Evolutionary conservation across 2,329 filamentous ascomycete genomes (phyloP).

Genomic region (Sporothrix phasma): DNA sequence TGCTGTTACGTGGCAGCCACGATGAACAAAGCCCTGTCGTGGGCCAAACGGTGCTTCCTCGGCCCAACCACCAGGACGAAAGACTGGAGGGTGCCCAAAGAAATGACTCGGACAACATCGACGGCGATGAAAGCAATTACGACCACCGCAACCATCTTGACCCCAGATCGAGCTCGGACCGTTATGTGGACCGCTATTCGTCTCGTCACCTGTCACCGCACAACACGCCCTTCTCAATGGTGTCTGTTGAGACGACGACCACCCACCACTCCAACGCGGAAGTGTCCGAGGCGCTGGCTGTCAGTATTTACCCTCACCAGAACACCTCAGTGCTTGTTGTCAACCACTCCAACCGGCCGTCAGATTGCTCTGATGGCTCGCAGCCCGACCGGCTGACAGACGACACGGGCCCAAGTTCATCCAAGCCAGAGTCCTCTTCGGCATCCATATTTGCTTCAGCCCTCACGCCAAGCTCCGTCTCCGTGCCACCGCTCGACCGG

Average conservation of each 20-base stretch:
- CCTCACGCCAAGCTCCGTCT: background rate
- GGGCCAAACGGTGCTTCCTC: constrained; percentile 19
- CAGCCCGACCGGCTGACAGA: constrained; percentile 16
- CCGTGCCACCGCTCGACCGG: background rate
- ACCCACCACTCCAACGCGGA: constrained; percentile 39
- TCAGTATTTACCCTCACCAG: constrained; percentile 54
- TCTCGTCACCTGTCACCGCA: constrained; percentile 44
- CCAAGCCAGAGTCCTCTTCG: background rate
- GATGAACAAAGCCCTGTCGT: constrained; percentile 26
- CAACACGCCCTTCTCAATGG: constrained; percentile 52
- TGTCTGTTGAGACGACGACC: constrained; percentile 52
- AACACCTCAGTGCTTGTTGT: constrained; percentile 55
- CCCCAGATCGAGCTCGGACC: constrained; percentile 35
- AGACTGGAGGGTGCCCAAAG: background rate
- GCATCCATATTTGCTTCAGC: constrained; percentile 21
- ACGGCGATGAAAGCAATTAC: constrained; percentile 23
- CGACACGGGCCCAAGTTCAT: constrained; percentile 2
- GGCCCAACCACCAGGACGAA: background rate
- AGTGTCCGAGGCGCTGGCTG: constrained; percentile 51
- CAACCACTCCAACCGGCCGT: constrained; percentile 43
- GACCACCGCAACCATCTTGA: constrained; percentile 16
- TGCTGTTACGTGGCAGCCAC: constrained; percentile 21
- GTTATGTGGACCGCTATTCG: constrained; percentile 44
- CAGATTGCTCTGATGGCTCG: constrained; percentile 32
- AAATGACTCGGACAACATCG: constrained; percentile 25